phyloP scores from a whole-genome alignment of 345 rosid genomes.

The Pistacia integerrima region DNA sequence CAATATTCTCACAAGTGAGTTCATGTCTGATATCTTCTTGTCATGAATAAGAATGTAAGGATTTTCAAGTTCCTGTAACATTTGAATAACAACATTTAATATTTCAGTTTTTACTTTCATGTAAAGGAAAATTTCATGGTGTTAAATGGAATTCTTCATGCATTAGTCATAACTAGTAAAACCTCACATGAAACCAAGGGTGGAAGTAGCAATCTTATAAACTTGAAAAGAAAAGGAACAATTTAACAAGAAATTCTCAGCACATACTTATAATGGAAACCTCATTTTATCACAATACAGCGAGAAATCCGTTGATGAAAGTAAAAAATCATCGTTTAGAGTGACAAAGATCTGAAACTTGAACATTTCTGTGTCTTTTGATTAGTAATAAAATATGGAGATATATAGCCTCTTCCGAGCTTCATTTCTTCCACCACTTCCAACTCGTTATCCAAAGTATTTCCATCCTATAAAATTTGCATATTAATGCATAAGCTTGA shows the following conservation, averaged over 20 bases:
- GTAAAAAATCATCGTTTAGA: conserved; percentile 10
- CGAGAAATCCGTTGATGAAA: conserved; percentile 1
- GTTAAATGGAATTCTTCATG: background rate
- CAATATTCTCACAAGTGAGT: conserved; percentile 65
- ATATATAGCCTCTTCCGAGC: conserved; percentile 89
- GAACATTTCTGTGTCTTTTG: conserved; percentile 87
- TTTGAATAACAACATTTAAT: conserved; percentile 9
- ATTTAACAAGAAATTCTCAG: background rate
- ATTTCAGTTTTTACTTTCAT: background rate
- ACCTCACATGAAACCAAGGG: background rate
- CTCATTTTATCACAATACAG: too few relatives aligned
- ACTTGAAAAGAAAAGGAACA: conserved; percentile 7
- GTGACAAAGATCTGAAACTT: conserved; percentile 36
- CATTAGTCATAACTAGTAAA: background rate
- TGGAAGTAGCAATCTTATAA: background rate
- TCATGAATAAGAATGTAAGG: conserved; percentile 88
- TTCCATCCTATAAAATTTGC: conserved; percentile 65
- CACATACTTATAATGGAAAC: conserved; percentile 5
- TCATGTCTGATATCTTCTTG: conserved; percentile 82
- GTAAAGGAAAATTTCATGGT: background rate
- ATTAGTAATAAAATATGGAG: conserved; percentile 88
- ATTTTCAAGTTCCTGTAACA: conserved; percentile 85
- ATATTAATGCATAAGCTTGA: conserved; percentile 15
- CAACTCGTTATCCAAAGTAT: conserved; percentile 78
- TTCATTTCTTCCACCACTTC: conserved; percentile 98